These are phyloP conservation scores for Cordia subcordata DNA, from an alignment of 257 asterid species.

Conservation along the genomic window DNA sequence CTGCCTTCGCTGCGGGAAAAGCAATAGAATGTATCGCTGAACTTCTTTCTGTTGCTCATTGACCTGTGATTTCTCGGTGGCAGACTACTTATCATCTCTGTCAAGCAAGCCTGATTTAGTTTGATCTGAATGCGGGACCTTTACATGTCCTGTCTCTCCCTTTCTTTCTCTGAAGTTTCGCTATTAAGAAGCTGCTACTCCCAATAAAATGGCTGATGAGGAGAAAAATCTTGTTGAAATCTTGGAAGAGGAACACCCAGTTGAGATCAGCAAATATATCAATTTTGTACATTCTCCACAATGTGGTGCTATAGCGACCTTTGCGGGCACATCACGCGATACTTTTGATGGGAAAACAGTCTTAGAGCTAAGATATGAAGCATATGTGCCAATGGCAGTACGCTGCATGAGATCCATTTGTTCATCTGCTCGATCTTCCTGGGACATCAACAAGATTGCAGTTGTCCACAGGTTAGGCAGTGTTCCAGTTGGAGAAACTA, in stretches of 20 bases:
- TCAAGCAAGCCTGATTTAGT: slow-evolving; percentile 1
- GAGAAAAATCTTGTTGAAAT: slow-evolving; percentile 72
- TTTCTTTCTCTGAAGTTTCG: no score
- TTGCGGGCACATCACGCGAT: slow-evolving; percentile 91
- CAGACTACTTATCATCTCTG: not conserved
- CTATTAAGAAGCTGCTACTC: not conserved
- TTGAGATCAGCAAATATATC: slow-evolving; percentile 61
- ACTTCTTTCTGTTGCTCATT: not conserved
- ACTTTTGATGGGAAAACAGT: slow-evolving; percentile 73
- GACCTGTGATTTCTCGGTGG: not conserved
- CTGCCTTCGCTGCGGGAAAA: not conserved
- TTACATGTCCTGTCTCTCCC: not conserved
- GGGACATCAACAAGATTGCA: slow-evolving; percentile 64
- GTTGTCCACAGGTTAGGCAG: slow-evolving; percentile 79
- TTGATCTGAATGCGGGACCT: not conserved
- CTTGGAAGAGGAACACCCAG: slow-evolving; percentile 53
- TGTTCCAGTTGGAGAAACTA: slow-evolving; percentile 83
- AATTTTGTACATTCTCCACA: slow-evolving; percentile 64
- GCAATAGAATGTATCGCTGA: not conserved
- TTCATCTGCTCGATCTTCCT: slow-evolving; percentile 69
- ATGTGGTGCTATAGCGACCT: slow-evolving; percentile 93
- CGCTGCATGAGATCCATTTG: slow-evolving; percentile 76
- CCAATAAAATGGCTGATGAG: slow-evolving; percentile 45
- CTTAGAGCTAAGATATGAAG: slow-evolving; percentile 80
- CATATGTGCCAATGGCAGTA: slow-evolving; percentile 87